Evolutionary conservation across 1,284 basidiomycete species (phyloP), one percentile per base, ranked within the genome.

Genomic region (Vanrija pseudolonga): DNA sequence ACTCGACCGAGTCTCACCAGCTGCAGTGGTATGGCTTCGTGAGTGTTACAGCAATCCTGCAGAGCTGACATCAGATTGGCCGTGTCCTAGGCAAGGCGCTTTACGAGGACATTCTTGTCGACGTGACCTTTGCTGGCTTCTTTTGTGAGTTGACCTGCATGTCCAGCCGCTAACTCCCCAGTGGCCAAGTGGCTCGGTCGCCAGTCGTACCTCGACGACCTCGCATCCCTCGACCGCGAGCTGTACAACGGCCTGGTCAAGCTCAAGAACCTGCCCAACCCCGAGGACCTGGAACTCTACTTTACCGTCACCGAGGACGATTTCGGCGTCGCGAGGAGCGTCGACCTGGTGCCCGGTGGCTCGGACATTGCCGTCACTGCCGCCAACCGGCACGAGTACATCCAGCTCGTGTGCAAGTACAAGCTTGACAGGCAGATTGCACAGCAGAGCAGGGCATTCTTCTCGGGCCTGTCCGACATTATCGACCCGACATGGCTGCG

Each of bases 61-160:
- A 46, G 19, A 19, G 22, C 47, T 48, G 22, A 41, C 24, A 18
- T 5, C 48, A 67, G 65, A 86, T 98, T 57, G 95, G 96, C 0
- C 81, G 90, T 0, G 88, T 98, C 22, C 80, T 98, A 0, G 95
- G 94, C 11, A 98, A 98, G 72, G 95, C 95, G 0, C 81, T 98
- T 66, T 98, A 98, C 71, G 91, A 98, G 52, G 93, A 94, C 3
- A 98, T 98, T 47, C 80, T 99, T 7, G 86, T 96, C n/a, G 92
- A 98, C 64, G 89, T 95, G 5, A 88, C 88, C 1, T 98, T 98
- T 76, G 93, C 96, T 1, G 85, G 86, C 8, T 99, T 98, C 80
- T 98, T 98, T 82, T 80, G 73, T 78, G 52, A 65, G 68, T 57
- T 55, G 56, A 1, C 52, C 32, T 43, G 39, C n/a, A 47, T 18